Evolutionary conservation across 2,329 filamentous ascomycete genomes (phyloP), one percentile per base, ranked within the genome.

Genomic region (Blumeriella jaapii): DNA sequence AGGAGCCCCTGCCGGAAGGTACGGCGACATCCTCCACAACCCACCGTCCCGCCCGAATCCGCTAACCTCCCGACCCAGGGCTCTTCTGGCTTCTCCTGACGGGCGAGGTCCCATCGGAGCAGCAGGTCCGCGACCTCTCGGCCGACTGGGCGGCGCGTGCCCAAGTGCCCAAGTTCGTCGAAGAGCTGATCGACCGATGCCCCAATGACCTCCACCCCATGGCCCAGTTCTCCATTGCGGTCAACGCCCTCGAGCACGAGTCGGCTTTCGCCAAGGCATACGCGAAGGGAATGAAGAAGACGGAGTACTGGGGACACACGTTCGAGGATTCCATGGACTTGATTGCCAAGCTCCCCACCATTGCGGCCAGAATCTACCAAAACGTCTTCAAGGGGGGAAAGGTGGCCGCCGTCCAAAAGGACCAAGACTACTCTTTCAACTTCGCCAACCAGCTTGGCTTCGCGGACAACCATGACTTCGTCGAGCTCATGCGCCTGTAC

Each of bases 331-430:
- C 87, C 45, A 96, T 98, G 89, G 89, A 98, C 68, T 73, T 98
- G 62, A 98, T 98, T 62, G 91, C 91, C 60, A 96, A 96, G 80
- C 83, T 98, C 55, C 91, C 91, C 61, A 95, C 85, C 62, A 95
- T 98, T 57, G 91, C 91, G 48, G 72, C 91, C 47, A 85, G 86
- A 69, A 98, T 98, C 75, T 98, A 98, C 80, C 91, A 93, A 72
- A 98, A 98, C 65, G 81, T 96, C 63, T 98, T 93, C 84, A 95
- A 96, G 79, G 91, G 93, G 59, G 91, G 91, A 69, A 96, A 96
- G 80, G 89, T 98, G 52, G 83, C 85, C 42, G 63, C 86, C 37
- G 76, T 94, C 62, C 80, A 96, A 74, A 93, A 94, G 75, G 89
- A 96, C 71, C 91, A 96, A 82, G 91, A 98, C 62, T 98, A 95